Evolutionary conservation across 2,329 filamentous ascomycete genomes (phyloP).

Genomic region (Aureobasidium zeae): DNA sequence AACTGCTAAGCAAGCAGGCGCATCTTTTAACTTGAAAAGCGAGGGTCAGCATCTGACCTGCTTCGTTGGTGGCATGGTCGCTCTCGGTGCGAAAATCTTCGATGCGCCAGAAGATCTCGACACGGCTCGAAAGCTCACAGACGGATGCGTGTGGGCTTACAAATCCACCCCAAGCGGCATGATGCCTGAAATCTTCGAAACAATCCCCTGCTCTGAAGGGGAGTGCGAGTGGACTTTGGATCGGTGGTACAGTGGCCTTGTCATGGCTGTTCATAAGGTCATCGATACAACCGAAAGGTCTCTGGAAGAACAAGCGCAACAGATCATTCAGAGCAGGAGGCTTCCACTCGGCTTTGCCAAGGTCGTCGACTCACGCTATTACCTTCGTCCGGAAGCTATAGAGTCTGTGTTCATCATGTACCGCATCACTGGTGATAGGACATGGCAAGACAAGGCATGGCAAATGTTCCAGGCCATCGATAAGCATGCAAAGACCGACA

Average conservation of each 20-base stretch:
- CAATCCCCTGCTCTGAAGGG: conserved; percentile 36
- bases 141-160: conserved; percentile 57
- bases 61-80: conserved; percentile 63
- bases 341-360: conserved; percentile 48
- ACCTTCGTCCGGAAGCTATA: conserved; percentile 67
- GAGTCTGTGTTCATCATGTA: conserved; percentile 74
- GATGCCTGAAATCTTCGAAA: conserved; percentile 51
- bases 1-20: conserved; percentile 28
- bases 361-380: conserved; percentile 50
- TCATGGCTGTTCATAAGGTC: conserved; percentile 27
- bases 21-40: conserved; percentile 24
- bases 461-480: conserved; percentile 60
- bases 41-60: conserved; percentile 56
- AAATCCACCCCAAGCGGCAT: conserved; percentile 47
- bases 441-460: conserved; percentile 63
- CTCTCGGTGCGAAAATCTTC: conserved; percentile 55
- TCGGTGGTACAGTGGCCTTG: conserved; percentile 33
- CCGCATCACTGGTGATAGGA: conserved; percentile 57
- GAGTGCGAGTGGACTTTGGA: conserved; percentile 38
- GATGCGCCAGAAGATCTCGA: conserved; percentile 44
- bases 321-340: conserved; percentile 33
- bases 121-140: conserved; percentile 48
- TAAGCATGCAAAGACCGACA: conserved; percentile 49
- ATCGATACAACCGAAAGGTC: conserved; percentile 18
- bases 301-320: conserved; percentile 20